Base-by-base conservation (phyloP, 768 basidiomycete species). In the Leucogyrophana mollusca region DNA sequence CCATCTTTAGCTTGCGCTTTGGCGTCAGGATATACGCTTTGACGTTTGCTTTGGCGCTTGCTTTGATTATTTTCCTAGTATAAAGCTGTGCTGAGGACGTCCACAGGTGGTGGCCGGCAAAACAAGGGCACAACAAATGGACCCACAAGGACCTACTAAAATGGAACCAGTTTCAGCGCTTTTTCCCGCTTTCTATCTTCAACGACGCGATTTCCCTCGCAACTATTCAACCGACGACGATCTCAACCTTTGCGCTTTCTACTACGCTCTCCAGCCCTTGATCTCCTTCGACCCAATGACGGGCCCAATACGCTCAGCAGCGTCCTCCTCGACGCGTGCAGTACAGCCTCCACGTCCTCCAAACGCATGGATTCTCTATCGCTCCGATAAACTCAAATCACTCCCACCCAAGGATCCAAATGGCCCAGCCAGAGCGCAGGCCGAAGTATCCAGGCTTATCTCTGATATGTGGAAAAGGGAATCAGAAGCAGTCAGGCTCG, bases 291-390 rank as follows among this genome's bases (percentile, higher is more conserved):
- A 55, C 10, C 22, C 38, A 25, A 65, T 65, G 64, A 20, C 52
- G 0, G 54, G 64, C 9, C 56, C 58, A 45, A 16, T n/a, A 33
- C 53, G 61, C 10, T 4, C 56, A 6, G 13, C 39, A 2, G 23
- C 40, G 1, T 9, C 40, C 9, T 16, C 42, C 0, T 21, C 47
- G 18, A 40, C 56, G 39, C 47, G 18, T 21, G 53, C 46, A 40
- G 50, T 65, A 14, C 65, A 73, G 45, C 72, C 75, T 4, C 83
- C 85, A 9, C 76, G 90, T 0, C 89, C 90, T 3, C 80, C 83
- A 9, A 92, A 91, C 59, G 82, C 89, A 0, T 92, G 87, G 87
- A 91, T 92, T 48, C 52, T 91, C 13, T 92, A 87, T 64, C 80
- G 90, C 34, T 79, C 84, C 3, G 74, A 80, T 50, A 80, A 77